A percentile compares a stretch with the other conserved stretches of the same genome.
phyloP scores from a whole-genome alignment of 805 yeast genomes.

The Candida koratica region DNA sequence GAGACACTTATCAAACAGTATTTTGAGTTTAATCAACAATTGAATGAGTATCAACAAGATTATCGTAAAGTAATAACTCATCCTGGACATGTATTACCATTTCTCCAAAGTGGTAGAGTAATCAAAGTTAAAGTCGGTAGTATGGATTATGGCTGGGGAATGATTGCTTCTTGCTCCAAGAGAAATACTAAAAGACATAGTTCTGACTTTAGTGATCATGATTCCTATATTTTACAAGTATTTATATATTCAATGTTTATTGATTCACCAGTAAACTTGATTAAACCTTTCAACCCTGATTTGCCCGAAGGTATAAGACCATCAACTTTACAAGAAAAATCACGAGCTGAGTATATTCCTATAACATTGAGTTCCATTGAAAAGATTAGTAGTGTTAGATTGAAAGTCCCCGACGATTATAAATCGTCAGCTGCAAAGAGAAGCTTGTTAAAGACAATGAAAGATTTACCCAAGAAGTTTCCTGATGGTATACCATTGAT shows the following conservation, averaged over 20 bases:
- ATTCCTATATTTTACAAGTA: constrained; percentile 83
- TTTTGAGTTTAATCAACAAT: constrained; percentile 73
- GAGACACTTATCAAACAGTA: constrained; percentile 73
- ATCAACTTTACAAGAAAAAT: constrained; percentile 64
- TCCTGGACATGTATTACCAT: constrained; percentile 81
- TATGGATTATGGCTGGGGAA: constrained; percentile 93
- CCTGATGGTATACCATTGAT: constrained; percentile 89
- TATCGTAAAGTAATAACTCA: constrained; percentile 80
- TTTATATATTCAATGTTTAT: constrained; percentile 72
- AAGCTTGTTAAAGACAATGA: constrained; percentile 64
- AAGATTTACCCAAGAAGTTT: constrained; percentile 76
- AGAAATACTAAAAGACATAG: constrained; percentile 58
- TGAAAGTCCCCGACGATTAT: constrained; percentile 74
- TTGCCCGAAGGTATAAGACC: constrained; percentile 90
- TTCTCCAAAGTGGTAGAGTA: constrained; percentile 85
- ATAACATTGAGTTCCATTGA: constrained; percentile 75
- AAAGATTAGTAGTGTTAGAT: constrained; percentile 73
- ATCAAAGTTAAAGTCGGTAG: constrained; percentile 59
- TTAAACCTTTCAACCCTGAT: constrained; percentile 72
- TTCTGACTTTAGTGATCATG: constrained; percentile 72
- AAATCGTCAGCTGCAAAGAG: constrained; percentile 54
- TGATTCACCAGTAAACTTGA: constrained; percentile 79
- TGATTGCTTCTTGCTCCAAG: constrained; percentile 72
- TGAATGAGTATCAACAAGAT: constrained; percentile 68
- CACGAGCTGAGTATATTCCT: constrained; percentile 76